These are phyloP conservation scores for Camellia granthamiana DNA, from an alignment of 148 eudicot species.

Conservation along the genomic window DNA sequence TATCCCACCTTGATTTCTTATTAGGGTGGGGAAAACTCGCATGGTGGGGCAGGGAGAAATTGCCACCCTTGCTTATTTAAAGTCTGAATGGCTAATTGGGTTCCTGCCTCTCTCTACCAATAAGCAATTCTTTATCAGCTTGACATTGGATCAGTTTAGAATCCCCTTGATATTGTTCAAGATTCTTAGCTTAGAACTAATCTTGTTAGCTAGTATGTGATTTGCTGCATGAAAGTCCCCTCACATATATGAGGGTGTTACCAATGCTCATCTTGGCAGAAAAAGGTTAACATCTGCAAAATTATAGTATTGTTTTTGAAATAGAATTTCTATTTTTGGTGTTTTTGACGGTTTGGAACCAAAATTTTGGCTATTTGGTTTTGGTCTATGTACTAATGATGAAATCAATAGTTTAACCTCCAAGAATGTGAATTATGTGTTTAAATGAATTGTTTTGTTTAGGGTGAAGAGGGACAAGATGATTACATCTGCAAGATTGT, in stretches of 20 bases:
- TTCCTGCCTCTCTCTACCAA: too few species aligned
- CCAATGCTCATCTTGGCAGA: too few species aligned
- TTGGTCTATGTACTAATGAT: not conserved
- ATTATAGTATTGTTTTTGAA: not conserved
- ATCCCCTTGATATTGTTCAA: too few species aligned
- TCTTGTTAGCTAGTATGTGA: too few species aligned
- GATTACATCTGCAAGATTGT: constrained; percentile 58
- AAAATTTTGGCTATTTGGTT: not conserved
- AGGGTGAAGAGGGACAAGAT: constrained; percentile 47
- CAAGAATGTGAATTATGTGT: not conserved
- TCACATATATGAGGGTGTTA: too few species aligned
- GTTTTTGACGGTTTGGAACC: not conserved
- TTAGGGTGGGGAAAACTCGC: too few species aligned
- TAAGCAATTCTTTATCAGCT: not conserved
- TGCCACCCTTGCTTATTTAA: too few species aligned
- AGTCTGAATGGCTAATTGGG: too few species aligned
- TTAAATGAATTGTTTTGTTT: not conserved
- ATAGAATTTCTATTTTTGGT: not conserved
- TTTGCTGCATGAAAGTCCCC: too few species aligned
- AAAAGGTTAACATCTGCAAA: not conserved
- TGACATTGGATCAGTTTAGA: not conserved
- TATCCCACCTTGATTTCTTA: too few species aligned
- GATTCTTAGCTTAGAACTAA: too few species aligned
- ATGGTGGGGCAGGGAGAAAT: too few species aligned
- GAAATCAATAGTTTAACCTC: not conserved